Conservation (phyloP, 495 filamentous ascomycete species). For the Aspergillus avenaceus region DNA sequence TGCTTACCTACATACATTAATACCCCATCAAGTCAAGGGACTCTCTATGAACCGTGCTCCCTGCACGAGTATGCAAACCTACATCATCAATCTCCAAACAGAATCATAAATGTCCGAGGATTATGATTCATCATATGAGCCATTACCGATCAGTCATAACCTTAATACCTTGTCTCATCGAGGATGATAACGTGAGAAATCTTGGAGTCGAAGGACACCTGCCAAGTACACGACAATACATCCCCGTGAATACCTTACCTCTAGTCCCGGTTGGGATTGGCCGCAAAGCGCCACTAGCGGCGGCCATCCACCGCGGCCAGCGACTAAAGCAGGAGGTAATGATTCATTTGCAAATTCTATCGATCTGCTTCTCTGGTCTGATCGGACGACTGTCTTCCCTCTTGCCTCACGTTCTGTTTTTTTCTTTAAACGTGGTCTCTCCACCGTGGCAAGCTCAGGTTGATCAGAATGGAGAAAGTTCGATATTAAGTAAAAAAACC, state of each 20-base stretch:
- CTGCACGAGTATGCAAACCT: slow-evolving; percentile 9
- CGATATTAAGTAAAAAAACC: background rate
- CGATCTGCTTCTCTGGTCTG: background rate
- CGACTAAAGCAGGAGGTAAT: slow-evolving; percentile 1
- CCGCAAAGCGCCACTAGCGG: slow-evolving; percentile 2
- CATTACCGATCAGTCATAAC: slow-evolving; percentile 4
- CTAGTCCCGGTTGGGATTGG: slow-evolving; percentile 6
- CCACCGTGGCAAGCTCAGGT: background rate
- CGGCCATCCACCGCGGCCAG: background rate
- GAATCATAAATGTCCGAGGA: background rate
- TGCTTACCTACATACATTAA: background rate
- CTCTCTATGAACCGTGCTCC: slow-evolving; percentile 18
- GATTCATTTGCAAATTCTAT: slow-evolving; percentile 1
- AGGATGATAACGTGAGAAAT: background rate
- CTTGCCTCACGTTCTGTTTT: background rate
- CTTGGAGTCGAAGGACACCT: background rate
- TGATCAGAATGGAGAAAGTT: background rate
- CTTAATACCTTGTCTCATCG: background rate
- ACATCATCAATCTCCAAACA: slow-evolving; percentile 2
- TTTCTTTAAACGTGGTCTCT: background rate
- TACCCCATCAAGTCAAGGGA: slow-evolving; percentile 10
- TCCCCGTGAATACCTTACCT: background rate
- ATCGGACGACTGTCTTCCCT: background rate
- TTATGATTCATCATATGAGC: slow-evolving; percentile 8
- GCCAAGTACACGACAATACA: background rate